Evolutionary conservation across 768 basidiomycete genomes (phyloP).

Genomic region (Leccinum rimulosum): DNA sequence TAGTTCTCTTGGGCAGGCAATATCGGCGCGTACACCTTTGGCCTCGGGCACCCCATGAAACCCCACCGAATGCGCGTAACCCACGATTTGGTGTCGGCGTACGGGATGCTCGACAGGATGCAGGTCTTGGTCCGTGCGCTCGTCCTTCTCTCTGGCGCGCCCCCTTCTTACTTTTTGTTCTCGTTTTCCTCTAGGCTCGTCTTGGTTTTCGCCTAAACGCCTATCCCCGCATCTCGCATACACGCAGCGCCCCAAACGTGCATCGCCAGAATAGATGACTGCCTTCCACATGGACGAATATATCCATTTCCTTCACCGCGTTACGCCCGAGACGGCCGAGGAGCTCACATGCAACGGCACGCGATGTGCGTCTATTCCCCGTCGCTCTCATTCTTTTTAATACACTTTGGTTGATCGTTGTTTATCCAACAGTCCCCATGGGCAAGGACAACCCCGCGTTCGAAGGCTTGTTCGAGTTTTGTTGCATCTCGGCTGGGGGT

Average conservation of each 20-base stretch:
- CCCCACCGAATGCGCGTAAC: constrained; percentile 94
- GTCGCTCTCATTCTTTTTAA: neutral
- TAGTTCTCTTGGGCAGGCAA: constrained; percentile 46
- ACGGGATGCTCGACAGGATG: constrained; percentile 94
- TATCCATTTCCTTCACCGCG: constrained; percentile 83
- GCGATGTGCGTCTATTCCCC: constrained; percentile 56
- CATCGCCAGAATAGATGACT: constrained; percentile 78
- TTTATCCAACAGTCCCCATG: constrained; percentile 42
- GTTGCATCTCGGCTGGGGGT: constrained; percentile 96
- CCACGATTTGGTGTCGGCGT: constrained; percentile 87
- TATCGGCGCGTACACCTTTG: constrained; percentile 76
- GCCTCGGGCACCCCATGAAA: constrained; percentile 92
- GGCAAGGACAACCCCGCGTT: constrained; percentile 97
- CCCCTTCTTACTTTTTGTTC: neutral
- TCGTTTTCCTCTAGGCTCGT: neutral
- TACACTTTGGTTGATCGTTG: neutral
- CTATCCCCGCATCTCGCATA: neutral
- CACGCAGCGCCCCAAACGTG: constrained; percentile 66
- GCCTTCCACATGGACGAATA: constrained; percentile 99
- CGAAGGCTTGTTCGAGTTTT: constrained; percentile 96
- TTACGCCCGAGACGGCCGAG: constrained; percentile 89
- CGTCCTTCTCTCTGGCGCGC: neutral
- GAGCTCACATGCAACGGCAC: constrained; percentile 82
- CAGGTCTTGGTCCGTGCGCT: constrained; percentile 66
- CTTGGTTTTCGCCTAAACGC: neutral